phyloP scores from a whole-genome alignment of 2,329 filamentous ascomycete species.

The Diaporthe longicolla region DNA sequence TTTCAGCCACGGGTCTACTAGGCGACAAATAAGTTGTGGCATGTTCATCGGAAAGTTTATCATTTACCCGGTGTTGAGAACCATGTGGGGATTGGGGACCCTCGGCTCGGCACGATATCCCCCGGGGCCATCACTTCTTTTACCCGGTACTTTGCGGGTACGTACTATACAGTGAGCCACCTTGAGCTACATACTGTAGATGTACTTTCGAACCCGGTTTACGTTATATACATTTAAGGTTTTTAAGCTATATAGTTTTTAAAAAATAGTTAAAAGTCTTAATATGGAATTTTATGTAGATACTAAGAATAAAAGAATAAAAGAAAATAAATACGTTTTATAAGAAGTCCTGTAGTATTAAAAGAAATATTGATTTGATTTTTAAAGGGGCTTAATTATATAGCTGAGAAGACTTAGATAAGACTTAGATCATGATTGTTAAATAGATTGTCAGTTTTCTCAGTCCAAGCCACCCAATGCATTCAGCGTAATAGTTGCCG shows the following conservation, averaged over 20 bases:
- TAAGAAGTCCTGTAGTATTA: neutral
- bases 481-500: neutral
- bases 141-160: neutral
- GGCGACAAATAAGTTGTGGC: constrained; percentile 1
- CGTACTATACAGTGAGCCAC: neutral
- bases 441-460: neutral
- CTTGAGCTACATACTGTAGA: neutral
- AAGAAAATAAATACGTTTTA: neutral
- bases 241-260: neutral
- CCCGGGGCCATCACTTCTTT: neutral
- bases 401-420: neutral
- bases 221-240: neutral
- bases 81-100: constrained; percentile 7
- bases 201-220: neutral
- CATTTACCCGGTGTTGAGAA: constrained; percentile 17
- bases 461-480: neutral
- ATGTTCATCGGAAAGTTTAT: constrained; percentile 8
- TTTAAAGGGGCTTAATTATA: neutral
- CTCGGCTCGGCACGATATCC: neutral
- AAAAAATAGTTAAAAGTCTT: neutral
- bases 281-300: neutral
- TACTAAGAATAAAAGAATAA: neutral
- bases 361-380: neutral
- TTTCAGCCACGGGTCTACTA: constrained; percentile 1
- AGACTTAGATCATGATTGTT: neutral